Conservation (phyloP, 2,329 filamentous ascomycete species). For the Fusarium pseudograminearum region DNA sequence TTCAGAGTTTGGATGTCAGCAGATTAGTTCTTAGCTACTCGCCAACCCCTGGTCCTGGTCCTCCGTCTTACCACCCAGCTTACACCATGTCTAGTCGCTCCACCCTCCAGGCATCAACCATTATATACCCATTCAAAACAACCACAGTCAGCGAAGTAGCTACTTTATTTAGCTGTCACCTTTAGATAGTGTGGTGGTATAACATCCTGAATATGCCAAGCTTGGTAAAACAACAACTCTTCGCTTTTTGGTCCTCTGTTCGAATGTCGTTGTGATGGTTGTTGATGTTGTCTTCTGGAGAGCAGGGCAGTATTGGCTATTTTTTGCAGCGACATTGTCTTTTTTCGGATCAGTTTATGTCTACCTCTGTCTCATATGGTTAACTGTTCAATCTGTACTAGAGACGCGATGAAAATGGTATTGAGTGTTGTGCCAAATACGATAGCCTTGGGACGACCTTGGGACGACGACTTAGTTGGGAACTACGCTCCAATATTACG, state of each 20-base stretch:
- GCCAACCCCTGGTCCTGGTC: background rate
- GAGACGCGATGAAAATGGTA: background rate
- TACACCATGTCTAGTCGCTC: background rate
- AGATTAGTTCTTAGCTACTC: background rate
- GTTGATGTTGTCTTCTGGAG: background rate
- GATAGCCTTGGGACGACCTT: background rate
- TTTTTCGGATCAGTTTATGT: background rate
- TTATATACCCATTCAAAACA: background rate
- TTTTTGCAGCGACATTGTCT: background rate
- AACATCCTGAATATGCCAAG: background rate
- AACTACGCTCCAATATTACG: background rate
- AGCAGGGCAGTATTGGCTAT: background rate
- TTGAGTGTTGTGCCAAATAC: background rate
- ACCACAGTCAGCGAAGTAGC: conserved; percentile 6
- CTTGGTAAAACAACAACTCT: background rate
- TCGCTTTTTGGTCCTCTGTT: conserved; percentile 1
- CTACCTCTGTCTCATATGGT: background rate
- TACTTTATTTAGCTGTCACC: background rate
- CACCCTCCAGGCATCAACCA: background rate
- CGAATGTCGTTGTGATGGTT: background rate
- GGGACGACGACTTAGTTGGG: background rate
- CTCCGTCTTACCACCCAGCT: no score
- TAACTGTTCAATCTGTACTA: background rate
- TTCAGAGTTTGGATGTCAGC: background rate
- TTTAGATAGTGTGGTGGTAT: conserved; percentile 3